Conservation (phyloP, 2,329 filamentous ascomycete species). For the Paraconiothyrium brasiliense region DNA sequence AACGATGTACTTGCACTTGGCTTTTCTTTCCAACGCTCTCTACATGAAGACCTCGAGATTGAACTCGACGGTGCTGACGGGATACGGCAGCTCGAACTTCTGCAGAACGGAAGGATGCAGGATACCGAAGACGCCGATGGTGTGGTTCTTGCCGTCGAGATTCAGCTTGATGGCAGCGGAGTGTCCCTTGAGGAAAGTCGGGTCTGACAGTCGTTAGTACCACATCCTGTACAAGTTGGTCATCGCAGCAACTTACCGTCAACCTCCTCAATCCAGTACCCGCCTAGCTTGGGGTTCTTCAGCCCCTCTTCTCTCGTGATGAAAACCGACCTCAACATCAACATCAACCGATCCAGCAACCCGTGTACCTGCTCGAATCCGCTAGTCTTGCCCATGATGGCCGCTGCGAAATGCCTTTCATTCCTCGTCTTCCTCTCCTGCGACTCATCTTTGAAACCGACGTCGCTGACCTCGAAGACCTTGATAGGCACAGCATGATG, state of each 20-base stretch:
- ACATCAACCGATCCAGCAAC: constrained; percentile 87
- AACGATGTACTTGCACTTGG: not conserved
- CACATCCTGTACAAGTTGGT: not conserved
- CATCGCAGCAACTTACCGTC: constrained; percentile 64
- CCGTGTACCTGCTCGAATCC: constrained; percentile 98
- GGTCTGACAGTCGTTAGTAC: constrained; percentile 59
- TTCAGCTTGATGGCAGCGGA: constrained; percentile 85
- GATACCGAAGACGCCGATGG: constrained; percentile 92
- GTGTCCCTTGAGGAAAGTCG: constrained; percentile 91
- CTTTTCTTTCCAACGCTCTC: not conserved
- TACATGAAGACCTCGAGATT: constrained; percentile 93
- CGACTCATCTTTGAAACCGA: constrained; percentile 86
- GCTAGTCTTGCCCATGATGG: constrained; percentile 91
- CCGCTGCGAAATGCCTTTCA: constrained; percentile 94
- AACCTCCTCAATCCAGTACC: constrained; percentile 95
- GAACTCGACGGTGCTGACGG: constrained; percentile 92
- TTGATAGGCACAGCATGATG: constrained; percentile 87
- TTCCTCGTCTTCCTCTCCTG: constrained; percentile 87
- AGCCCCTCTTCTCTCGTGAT: constrained; percentile 74
- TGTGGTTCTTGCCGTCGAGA: constrained; percentile 74
- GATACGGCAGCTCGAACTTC: constrained; percentile 92
- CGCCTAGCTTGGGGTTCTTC: constrained; percentile 67
- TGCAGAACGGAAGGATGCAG: constrained; percentile 92
- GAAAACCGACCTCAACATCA: constrained; percentile 89
- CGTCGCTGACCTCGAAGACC: constrained; percentile 90